A percentile compares a stretch with the other conserved stretches of the same genome.
Conservation (phyloP, 1,139 yeast species). For the Yamadazyma spencermartinsiae region DNA sequence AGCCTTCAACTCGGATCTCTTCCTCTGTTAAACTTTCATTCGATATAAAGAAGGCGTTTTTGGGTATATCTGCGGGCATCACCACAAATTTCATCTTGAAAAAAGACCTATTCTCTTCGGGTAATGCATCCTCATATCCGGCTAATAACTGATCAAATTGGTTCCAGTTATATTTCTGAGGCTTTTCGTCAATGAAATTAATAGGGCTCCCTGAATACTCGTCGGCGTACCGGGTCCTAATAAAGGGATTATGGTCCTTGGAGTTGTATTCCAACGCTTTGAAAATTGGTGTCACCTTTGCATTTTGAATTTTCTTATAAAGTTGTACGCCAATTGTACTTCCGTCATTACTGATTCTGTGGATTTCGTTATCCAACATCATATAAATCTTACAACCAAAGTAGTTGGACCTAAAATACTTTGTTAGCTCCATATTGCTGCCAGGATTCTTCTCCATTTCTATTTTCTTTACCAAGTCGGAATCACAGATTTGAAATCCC, state of each 20-base stretch:
- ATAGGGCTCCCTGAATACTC: slow-evolving; percentile 60
- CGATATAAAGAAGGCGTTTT: slow-evolving; percentile 49
- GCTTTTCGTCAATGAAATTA: slow-evolving; percentile 53
- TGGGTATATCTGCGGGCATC: slow-evolving; percentile 70
- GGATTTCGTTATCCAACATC: slow-evolving; percentile 81
- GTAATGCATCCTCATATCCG: slow-evolving; percentile 76
- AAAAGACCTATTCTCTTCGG: slow-evolving; percentile 57
- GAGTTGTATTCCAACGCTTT: slow-evolving; percentile 26
- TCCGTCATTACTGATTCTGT: slow-evolving; percentile 72
- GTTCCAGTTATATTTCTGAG: slow-evolving; percentile 80
- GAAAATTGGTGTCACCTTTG: slow-evolving; percentile 13
- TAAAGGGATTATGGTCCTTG: slow-evolving; percentile 48
- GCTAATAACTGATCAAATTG: slow-evolving; percentile 86
- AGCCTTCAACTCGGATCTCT: slow-evolving; percentile 85
- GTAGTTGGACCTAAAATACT: slow-evolving; percentile 42
- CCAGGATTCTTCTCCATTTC: slow-evolving; percentile 63
- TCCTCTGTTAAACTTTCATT: slow-evolving; percentile 74
- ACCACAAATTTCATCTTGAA: slow-evolving; percentile 79
- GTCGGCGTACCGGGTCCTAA: slow-evolving; percentile 78
- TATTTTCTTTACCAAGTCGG: slow-evolving; percentile 61
- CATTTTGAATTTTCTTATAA: slow-evolving; percentile 38
- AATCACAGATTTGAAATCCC: slow-evolving; percentile 89
- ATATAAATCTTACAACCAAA: slow-evolving; percentile 67
- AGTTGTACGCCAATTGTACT: slow-evolving; percentile 77
- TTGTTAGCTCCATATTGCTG: slow-evolving; percentile 52